These are phyloP conservation scores for Evansstolkia leycettana DNA, from an alignment of 495 filamentous ascomycete species.

Conservation along the genomic window DNA sequence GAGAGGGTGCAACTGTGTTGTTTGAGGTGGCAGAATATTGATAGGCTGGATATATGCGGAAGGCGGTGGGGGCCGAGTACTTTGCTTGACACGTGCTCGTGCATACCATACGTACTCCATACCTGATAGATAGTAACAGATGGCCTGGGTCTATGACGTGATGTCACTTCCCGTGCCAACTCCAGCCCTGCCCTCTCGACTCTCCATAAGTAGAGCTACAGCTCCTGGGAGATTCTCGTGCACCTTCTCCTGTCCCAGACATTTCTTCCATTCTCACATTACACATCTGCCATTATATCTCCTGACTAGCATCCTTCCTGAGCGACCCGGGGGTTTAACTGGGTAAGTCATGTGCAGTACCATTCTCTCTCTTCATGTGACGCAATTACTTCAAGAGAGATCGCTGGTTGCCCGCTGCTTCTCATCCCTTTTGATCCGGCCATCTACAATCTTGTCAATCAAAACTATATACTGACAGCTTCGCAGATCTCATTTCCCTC, in stretches of 20 bases:
- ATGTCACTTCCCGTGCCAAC: no score
- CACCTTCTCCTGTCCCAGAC: not conserved
- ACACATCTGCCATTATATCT: not conserved
- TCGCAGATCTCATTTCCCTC: not conserved
- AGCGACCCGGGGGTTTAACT: no score
- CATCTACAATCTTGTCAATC: no score
- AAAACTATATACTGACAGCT: not conserved
- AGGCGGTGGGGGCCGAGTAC: no score
- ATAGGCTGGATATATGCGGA: no score
- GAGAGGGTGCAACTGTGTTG: no score
- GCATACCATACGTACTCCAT: no score
- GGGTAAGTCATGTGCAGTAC: not conserved
- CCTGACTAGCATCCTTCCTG: not conserved
- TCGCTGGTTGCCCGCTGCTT: no score
- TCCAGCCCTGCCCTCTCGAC: not conserved
- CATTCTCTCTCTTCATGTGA: not conserved
- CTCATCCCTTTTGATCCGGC: not conserved
- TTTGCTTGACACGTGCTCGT: no score
- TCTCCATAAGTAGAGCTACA: slow-evolving; percentile 1
- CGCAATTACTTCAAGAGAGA: no score
- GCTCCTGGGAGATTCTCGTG: not conserved
- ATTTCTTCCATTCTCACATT: no score
- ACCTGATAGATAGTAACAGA: slow-evolving; percentile 11
- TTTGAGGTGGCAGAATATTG: no score
- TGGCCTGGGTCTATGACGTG: slow-evolving; percentile 29